Evolutionary conservation across 768 basidiomycete genomes (phyloP).

Genomic region (Guyanaporus albipodus): DNA sequence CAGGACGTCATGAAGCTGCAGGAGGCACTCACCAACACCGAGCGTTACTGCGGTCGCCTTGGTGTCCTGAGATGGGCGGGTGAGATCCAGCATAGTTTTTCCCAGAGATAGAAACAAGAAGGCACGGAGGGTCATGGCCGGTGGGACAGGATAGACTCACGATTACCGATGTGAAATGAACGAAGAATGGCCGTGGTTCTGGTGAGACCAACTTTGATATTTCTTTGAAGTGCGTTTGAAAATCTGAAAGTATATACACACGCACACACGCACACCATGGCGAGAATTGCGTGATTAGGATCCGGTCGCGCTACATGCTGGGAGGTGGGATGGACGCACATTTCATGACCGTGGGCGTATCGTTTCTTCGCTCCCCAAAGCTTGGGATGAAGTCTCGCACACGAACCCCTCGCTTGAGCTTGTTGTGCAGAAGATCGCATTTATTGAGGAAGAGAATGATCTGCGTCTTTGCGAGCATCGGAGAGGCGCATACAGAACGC

Average conservation of each 20-base stretch:
- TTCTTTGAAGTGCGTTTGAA: slow-evolving; percentile 78
- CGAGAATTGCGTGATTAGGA: slow-evolving; percentile 8
- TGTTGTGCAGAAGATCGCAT: slow-evolving; percentile 69
- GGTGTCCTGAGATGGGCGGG: slow-evolving; percentile 53
- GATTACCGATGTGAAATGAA: slow-evolving; percentile 74
- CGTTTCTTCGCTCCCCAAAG: slow-evolving; percentile 71
- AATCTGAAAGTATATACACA: too few relatives aligned
- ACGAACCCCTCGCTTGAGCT: slow-evolving; percentile 61
- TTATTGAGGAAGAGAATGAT: slow-evolving; percentile 57
- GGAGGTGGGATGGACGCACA: slow-evolving; percentile 46
- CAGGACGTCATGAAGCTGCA: not conserved
- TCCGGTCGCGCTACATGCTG: not conserved
- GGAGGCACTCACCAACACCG: slow-evolving; percentile 49
- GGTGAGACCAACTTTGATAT: slow-evolving; percentile 62
- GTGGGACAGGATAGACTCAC: slow-evolving; percentile 42
- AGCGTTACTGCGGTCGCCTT: slow-evolving; percentile 70
- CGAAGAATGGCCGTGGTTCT: slow-evolving; percentile 60
- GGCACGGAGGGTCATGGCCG: slow-evolving; percentile 4
- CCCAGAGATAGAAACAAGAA: not conserved
- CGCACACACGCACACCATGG: not conserved
- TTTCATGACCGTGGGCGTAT: slow-evolving; percentile 61
- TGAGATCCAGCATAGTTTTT: not conserved
- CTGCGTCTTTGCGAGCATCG: slow-evolving; percentile 57
- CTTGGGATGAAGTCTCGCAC: slow-evolving; percentile 70
- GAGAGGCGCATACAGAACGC: slow-evolving; percentile 68